Conservation (phyloP, 108 stramenopile species). For the Cyclotella sp. region DNA sequence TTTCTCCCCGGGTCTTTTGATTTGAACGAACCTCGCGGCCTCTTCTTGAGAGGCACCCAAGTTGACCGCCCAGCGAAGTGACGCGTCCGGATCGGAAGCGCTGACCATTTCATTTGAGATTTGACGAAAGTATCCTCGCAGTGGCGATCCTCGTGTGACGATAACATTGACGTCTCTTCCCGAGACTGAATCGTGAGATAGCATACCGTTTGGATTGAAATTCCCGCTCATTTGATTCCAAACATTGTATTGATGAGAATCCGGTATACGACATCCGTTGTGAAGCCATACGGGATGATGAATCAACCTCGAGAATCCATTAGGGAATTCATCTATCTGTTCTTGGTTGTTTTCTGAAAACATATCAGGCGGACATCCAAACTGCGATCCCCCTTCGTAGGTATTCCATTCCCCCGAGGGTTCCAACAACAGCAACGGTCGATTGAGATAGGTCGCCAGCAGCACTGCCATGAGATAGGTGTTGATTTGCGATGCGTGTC, state of each 20-base stretch:
- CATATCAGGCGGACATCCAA: slow-evolving; percentile 40
- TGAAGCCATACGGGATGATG: slow-evolving; percentile 42
- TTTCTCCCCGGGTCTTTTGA: neutral
- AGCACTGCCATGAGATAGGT: slow-evolving; percentile 35
- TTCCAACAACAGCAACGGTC: slow-evolving; percentile 37
- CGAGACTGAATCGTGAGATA: slow-evolving; percentile 8
- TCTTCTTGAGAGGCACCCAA: slow-evolving; percentile 10
- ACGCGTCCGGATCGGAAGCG: neutral
- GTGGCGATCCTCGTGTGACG: neutral
- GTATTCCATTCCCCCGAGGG: slow-evolving; percentile 9
- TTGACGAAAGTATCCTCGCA: slow-evolving; percentile 18
- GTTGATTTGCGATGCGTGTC: slow-evolving; percentile 46
- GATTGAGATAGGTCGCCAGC: slow-evolving; percentile 30
- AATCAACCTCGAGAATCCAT: slow-evolving; percentile 39
- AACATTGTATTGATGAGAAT: slow-evolving; percentile 19
- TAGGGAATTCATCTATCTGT: slow-evolving; percentile 14
- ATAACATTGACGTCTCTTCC: slow-evolving; percentile 25
- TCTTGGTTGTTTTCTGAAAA: slow-evolving; percentile 16
- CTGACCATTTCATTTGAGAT: neutral
- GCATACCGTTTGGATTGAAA: neutral
- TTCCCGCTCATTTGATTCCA: slow-evolving; percentile 13
- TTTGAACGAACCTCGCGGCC: slow-evolving; percentile 1
- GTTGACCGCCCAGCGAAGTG: slow-evolving; percentile 6
- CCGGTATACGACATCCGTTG: slow-evolving; percentile 34
- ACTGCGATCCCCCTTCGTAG: slow-evolving; percentile 41